Evolutionary conservation across 2,329 filamentous ascomycete species (phyloP).

Genomic region (Cercospora brassicicola): DNA sequence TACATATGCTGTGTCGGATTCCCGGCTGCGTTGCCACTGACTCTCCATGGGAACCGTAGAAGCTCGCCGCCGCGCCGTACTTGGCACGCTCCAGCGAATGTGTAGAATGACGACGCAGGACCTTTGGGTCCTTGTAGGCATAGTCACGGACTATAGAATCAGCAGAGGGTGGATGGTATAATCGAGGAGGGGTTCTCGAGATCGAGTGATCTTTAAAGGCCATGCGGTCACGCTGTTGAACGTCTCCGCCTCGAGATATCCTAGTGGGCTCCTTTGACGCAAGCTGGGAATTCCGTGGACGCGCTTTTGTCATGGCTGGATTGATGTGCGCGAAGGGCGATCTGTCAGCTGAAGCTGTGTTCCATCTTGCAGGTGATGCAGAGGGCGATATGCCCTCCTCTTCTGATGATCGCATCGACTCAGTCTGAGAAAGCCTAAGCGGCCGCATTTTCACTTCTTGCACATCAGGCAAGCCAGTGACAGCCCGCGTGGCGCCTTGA

Average conservation of each 20-base stretch:
- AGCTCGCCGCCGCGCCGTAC: conserved; percentile 59
- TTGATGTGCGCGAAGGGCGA: not conserved
- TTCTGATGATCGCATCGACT: not conserved
- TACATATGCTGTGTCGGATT: conserved; percentile 45
- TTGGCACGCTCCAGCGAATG: not conserved
- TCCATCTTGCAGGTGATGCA: not conserved
- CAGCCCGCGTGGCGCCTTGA: not conserved
- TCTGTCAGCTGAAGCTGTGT: not conserved
- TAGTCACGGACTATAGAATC: conserved; percentile 39
- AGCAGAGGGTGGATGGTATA: conserved; percentile 34
- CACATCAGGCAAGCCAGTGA: not conserved
- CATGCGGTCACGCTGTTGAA: not conserved
- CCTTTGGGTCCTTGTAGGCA: conserved; percentile 27
- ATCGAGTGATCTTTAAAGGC: conserved; percentile 27
- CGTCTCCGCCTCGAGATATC: not conserved
- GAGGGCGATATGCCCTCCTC: not conserved
- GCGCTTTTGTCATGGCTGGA: not conserved
- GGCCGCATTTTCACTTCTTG: not conserved
- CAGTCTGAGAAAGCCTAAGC: not conserved
- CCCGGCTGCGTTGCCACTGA: conserved; percentile 61
- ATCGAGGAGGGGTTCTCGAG: conserved; percentile 30
- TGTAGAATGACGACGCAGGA: conserved; percentile 1
- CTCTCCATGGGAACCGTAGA: conserved; percentile 62
- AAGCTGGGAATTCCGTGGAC: not conserved
- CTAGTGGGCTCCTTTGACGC: not conserved